Evolutionary conservation across 1,284 basidiomycete genomes (phyloP).

Genomic region (Testicularia cyperi): DNA sequence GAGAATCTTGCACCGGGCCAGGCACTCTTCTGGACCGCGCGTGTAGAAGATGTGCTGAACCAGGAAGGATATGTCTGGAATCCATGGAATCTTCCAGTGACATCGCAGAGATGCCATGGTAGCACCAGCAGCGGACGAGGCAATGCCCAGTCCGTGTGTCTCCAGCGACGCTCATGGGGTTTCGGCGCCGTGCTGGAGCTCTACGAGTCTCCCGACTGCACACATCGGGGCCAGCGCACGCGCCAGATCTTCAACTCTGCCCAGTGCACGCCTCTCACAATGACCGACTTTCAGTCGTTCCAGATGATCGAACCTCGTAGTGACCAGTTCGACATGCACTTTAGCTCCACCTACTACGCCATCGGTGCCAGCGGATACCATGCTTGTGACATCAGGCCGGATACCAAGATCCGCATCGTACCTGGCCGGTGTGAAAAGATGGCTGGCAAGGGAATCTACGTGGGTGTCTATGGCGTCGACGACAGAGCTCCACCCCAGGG

Average conservation of each 20-base stretch:
- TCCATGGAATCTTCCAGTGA: conserved; percentile 14
- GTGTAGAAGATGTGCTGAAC: conserved; percentile 4
- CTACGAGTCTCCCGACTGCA: conserved; percentile 13
- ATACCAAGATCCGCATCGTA: conserved; percentile 1
- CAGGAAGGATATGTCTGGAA: conserved; percentile 21
- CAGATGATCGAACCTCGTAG: conserved; percentile 6
- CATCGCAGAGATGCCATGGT: too few relatives aligned
- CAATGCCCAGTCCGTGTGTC: conserved; percentile 5
- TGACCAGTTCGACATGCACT: conserved; percentile 3
- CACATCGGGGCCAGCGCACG: not conserved
- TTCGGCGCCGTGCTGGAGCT: conserved; percentile 17
- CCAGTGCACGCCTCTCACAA: conserved; percentile 13
- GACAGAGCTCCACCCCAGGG: conserved; percentile 1
- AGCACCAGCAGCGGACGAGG: too few relatives aligned
- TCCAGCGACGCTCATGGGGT: conserved; percentile 15
- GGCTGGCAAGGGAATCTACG: conserved; percentile 5
- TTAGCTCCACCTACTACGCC: conserved; percentile 23
- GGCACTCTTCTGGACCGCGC: conserved; percentile 9
- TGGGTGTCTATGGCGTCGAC: conserved; percentile 24
- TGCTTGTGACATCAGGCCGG: conserved; percentile 6
- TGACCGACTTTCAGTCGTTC: conserved; percentile 21
- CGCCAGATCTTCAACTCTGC: conserved; percentile 17
- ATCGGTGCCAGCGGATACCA: conserved; percentile 6
- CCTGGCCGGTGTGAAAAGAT: conserved; percentile 15
- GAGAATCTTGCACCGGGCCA: conserved; percentile 9